Base-by-base conservation (phyloP, 140 eudicot species). In the Ambrosia hybrid region DNA sequence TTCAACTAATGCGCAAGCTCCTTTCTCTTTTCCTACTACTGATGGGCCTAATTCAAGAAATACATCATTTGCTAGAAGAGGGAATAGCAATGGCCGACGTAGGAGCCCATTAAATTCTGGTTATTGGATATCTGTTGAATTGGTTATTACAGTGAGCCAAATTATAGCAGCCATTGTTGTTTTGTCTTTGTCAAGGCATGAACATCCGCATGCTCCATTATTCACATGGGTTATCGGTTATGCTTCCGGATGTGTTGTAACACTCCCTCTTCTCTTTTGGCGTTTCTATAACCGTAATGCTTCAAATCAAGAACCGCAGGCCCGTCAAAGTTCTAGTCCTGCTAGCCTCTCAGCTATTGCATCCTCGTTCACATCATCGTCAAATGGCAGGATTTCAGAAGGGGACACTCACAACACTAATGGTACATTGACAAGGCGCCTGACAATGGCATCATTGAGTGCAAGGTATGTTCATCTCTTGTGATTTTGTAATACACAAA, bases 231-330 rank as follows among this genome's bases (percentile, higher is more conserved):
- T 92, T 65, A 76, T 92, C 45, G 98, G 96, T 68, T 92, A 92
- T 89, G 88, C 98, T 21, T 84, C 88, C 11, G 96, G 98, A 39
- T 92, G 98, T 82, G 76, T 85, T 49, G 98, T 87, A 26, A 87
- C 87, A 10, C 92, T 92, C 13, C 98, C 98, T 68, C 96, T 92
- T 74, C 86, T 92, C 8, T 87, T 87, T 70, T 89, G 95, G 95
- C 98, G 98, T 59, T 92, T 51, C 73, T 81, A 59, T 65, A 81
- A 62, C 61, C 64, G 78, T 13, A 91, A 91, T 71, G 82, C 75
- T 33, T 71, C 92, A 45, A 96, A 85, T 67, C 92, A 85, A 79
- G 96, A 87, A 80, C 49, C 81, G 43, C 96, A 85, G 71, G 56
- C 83, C 51, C 91, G 81, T 26, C 88, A 83, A 64, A 77, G 64